Conservation (phyloP, 352 stramenopile species). For the Blastocystis sp. region DNA sequence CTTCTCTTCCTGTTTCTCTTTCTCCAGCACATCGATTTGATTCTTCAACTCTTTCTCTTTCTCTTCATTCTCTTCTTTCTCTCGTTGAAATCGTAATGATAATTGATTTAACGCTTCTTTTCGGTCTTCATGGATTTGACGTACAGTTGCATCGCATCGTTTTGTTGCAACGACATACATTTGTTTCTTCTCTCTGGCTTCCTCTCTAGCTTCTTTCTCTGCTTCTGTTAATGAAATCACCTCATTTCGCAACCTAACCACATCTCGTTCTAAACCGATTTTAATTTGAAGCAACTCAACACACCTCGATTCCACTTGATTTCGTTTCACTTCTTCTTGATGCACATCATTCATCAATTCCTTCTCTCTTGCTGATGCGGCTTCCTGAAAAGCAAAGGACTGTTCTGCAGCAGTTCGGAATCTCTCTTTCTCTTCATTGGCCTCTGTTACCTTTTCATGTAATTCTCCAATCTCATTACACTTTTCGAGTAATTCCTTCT, state of each 20-base stretch:
- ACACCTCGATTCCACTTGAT: not conserved
- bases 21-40: not conserved
- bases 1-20: not conserved
- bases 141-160: not conserved
- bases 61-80: not conserved
- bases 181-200: not conserved
- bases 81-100: not conserved
- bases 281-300: slow-evolving; percentile 45
- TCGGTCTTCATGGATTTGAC: slow-evolving; percentile 29
- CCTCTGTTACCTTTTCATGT: not conserved
- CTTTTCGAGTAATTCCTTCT: slow-evolving; percentile 17
- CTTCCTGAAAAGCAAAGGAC: not conserved
- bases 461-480: not conserved
- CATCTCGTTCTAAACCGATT: slow-evolving; percentile 1
- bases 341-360: not conserved
- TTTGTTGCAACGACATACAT: not conserved
- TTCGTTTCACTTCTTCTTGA: not conserved
- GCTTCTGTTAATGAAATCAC: not conserved
- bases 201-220: not conserved
- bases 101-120: not conserved
- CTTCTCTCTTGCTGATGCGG: not conserved
- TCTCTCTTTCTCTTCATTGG: not conserved
- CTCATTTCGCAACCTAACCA: not conserved
- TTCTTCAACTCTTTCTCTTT: not conserved
- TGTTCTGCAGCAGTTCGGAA: slow-evolving; percentile 22